Conservation (phyloP, 2,329 filamentous ascomycete species). For the Fusarium paranaense region DNA sequence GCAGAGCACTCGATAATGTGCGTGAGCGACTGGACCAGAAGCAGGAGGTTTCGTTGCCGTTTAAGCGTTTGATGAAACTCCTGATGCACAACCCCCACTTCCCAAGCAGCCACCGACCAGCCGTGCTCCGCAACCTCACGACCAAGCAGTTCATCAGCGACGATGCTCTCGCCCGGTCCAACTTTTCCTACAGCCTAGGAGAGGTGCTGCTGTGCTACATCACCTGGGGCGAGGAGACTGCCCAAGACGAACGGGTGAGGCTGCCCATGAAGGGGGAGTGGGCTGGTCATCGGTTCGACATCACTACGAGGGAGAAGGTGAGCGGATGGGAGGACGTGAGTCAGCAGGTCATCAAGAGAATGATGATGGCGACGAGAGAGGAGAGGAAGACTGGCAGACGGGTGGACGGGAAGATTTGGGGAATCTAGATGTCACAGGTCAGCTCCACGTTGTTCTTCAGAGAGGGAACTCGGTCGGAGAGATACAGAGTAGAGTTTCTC, state of each 20-base stretch:
- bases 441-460: not conserved
- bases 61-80: not conserved
- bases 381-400: not conserved
- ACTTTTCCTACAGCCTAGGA: conserved; percentile 1
- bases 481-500: not conserved
- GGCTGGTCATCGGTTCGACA: conserved; percentile 7
- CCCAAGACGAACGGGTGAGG: not conserved
- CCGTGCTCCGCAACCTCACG: conserved; percentile 23
- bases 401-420: not conserved
- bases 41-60: not conserved
- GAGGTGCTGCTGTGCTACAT: not conserved
- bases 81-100: not conserved
- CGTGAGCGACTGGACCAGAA: not conserved
- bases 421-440: not conserved
- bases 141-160: conserved; percentile 14
- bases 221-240: not conserved
- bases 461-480: not conserved
- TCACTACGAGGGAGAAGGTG: not conserved
- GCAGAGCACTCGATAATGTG: not conserved
- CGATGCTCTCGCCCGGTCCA: not conserved
- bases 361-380: not conserved
- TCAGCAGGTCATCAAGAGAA: not conserved
- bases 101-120: not conserved
- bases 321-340: not conserved
- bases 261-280: not conserved